Base-by-base conservation (phyloP, 345 rosid species). In the Pugionium cornutum region DNA sequence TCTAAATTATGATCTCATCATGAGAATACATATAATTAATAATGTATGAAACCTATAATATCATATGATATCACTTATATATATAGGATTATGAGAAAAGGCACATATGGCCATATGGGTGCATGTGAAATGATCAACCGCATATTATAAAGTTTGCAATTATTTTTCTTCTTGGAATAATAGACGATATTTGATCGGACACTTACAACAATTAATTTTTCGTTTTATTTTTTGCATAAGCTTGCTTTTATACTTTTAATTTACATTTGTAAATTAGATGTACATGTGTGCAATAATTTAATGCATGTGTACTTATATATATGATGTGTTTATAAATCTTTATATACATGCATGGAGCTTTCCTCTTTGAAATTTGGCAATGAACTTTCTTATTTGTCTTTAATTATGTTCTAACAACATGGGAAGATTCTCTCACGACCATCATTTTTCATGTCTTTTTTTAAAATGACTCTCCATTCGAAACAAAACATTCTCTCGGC, bases 51-150 rank as follows among this genome's bases (percentile, higher is more conserved):
- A 37, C 7, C 5, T 41, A 44, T 35, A 27, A 40, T 64, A 36
- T 71, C 42, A 18, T 18, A 18, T 18, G 18, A 18, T 18, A 18
- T 18, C 18, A 18, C 18, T 18, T 18, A 18, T 18, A 18, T 18
- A 18, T 18, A 18, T 18, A 18, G 18, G 6, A 51, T 35, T 42
- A 25, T 66, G 62, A 58, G 4, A 18, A 31, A 43, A 31, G 25
- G 4, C 48, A 49, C 66, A 66, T 66, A 66, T 72, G 71, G 67
- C 56, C 66, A 66, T 66, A 66, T 72, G 71, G 67, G 61, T 66
- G 72, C 76, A 72, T 72, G 76, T 72, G 76, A 66, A 65, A 18
- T 58, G 18, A 55, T 52, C 44, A 43, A 49, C 27, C 53, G 56
- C 32, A 72, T 50, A 72, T 50, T 28, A 41, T 29, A 72, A 64